Base-by-base conservation (phyloP, 768 basidiomycete genomes). In the Suillus subalutaceus region DNA sequence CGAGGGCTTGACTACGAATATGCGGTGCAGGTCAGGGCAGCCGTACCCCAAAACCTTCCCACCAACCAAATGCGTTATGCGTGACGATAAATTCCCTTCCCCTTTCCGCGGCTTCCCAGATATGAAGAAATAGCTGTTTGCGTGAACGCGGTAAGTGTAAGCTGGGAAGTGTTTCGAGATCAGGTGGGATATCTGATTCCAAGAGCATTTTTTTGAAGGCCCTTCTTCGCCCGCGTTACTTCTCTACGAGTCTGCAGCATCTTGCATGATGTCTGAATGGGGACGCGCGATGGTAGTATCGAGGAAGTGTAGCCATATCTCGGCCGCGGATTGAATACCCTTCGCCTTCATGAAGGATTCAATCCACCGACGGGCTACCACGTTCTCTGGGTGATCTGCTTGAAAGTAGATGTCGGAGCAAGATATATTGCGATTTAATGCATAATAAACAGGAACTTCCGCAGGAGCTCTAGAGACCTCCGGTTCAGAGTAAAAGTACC, bases 1-100 rank as follows among this genome's bases (percentile, higher is more conserved):
- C 73, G 73, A 52, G 80, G 79, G 71, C 78, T 78, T n/a, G 71
- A 81, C 67, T 60, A 80, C 71, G 64, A 75, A 78, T 23, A 81
- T 23, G 20, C 70, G 67, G 57, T 79, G 79, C 40, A 77, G 43
- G 30, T 67, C 67, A 41, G 68, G 67, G 10, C 7, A 64, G 57
- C 71, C 75, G n/a, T n/a, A 55, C 53, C 66, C 74, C 4, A 6
- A 57, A 57, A 15, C 80, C 80, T 64, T 81, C 80, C 78, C 76
- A 74, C 3, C 79, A 63, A 2, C 79, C 76, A 62, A 79, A 78
- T 4, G 69, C 66, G 59, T 78, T 77, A 23, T 74, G 67, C 4
- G 75, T 70, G 30, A 81, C 64, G n/a, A 79, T 72, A 55, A 80
- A 81, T 64, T 80, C 79, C n/a, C n/a, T 18, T 67, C 65, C 7